Percentiles rank a stretch among this genome's conserved stretches.
Conservation (phyloP, 1,139 yeast species). For the Kodamaea arcana region DNA sequence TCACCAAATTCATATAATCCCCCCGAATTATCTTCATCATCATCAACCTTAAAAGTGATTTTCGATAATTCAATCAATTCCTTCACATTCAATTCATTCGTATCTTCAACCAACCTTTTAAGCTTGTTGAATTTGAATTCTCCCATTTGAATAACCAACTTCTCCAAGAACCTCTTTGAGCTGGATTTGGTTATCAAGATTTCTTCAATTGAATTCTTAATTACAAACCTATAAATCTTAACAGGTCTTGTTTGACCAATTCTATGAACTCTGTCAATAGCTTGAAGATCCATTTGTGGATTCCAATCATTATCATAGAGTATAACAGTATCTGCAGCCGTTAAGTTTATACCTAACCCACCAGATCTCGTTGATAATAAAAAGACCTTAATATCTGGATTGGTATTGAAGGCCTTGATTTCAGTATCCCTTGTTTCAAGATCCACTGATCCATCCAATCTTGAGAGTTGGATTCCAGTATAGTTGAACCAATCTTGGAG, state of each 20-base stretch:
- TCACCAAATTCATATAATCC: slow-evolving; percentile 12
- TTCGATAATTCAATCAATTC: slow-evolving; percentile 32
- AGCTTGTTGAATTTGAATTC: slow-evolving; percentile 55
- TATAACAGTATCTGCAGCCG: slow-evolving; percentile 85
- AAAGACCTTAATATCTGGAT: slow-evolving; percentile 45
- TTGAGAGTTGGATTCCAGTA: slow-evolving; percentile 40
- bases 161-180: slow-evolving; percentile 74
- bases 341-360: slow-evolving; percentile 84
- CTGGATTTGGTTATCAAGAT: slow-evolving; percentile 72
- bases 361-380: slow-evolving; percentile 90
- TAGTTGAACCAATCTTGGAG: slow-evolving; percentile 58
- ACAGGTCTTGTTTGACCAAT: slow-evolving; percentile 89
- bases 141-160: slow-evolving; percentile 81
- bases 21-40: slow-evolving; percentile 9
- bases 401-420: slow-evolving; percentile 50
- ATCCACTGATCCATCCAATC: slow-evolving; percentile 74
- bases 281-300: slow-evolving; percentile 94
- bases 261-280: slow-evolving; percentile 92
- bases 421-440: slow-evolving; percentile 64
- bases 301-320: slow-evolving; percentile 95
- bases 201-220: slow-evolving; percentile 79
- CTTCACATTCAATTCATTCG: slow-evolving; percentile 17
- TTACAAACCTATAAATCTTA: slow-evolving; percentile 69
- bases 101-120: slow-evolving; percentile 17
- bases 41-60: slow-evolving; percentile 13